Conservation (phyloP, 495 filamentous ascomycete genomes). For the Thermochaetoides thermophila region DNA sequence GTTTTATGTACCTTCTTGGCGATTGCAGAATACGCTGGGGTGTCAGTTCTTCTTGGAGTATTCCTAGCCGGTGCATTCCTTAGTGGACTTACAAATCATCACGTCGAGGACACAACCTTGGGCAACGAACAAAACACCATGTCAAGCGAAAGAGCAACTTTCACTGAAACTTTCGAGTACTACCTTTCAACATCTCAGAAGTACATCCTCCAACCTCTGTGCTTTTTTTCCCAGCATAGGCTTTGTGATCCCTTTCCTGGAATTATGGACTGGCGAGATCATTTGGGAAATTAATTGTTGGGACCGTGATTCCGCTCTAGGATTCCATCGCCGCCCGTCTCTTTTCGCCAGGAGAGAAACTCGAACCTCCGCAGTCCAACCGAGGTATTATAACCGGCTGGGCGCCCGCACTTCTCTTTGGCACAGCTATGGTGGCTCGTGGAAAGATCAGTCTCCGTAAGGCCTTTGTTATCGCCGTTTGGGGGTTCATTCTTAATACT, state of each 20-base stretch:
- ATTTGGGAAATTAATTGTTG: conserved; percentile 50
- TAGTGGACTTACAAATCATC: conserved; percentile 24
- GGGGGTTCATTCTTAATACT: conserved; percentile 66
- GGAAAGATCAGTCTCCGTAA: conserved; percentile 59
- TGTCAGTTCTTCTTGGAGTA: conserved; percentile 55
- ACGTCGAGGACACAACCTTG: too few species aligned
- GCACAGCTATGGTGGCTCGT: conserved; percentile 50
- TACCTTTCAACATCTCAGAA: conserved; percentile 39
- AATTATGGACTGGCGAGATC: conserved; percentile 47
- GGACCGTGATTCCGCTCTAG: conserved; percentile 42
- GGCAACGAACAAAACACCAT: conserved; percentile 12
- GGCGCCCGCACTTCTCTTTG: conserved; percentile 13
- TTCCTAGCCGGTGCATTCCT: conserved; percentile 49
- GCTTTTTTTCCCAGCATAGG: conserved; percentile 75
- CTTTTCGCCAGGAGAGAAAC: too few species aligned
- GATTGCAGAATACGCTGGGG: conserved; percentile 33
- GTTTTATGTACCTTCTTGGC: conserved; percentile 12
- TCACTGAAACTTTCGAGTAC: conserved; percentile 33
- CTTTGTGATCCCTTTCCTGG: conserved; percentile 60
- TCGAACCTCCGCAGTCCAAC: not conserved
- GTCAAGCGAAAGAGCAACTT: conserved; percentile 11
- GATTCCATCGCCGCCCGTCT: conserved; percentile 6
- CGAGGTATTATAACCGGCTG: conserved; percentile 13
- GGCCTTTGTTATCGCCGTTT: conserved; percentile 51
- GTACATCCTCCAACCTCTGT: conserved; percentile 51